Percentiles rank a stretch among this genome's conserved stretches.
Conservation (phyloP, 192 early-diverging fungal genomes). For the Dissophora globulifera region DNA sequence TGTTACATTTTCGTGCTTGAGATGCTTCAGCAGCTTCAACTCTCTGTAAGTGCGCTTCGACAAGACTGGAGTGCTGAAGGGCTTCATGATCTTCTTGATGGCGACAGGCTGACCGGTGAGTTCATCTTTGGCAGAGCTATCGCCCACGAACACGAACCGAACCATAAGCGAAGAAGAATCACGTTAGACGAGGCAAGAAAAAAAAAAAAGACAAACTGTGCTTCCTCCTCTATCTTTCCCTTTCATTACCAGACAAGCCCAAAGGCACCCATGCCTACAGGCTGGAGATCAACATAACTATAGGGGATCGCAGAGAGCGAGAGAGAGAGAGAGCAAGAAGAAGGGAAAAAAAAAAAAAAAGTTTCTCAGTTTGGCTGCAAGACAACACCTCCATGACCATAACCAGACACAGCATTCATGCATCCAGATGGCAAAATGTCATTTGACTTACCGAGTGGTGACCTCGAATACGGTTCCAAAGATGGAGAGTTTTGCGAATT, state of each 20-base stretch:
- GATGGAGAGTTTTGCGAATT: slow-evolving; percentile 73
- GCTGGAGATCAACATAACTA: slow-evolving; percentile 91
- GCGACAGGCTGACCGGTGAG: slow-evolving; percentile 86
- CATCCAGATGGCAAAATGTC: too few relatives aligned
- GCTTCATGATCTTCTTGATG: slow-evolving; percentile 97
- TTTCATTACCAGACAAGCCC: slow-evolving; percentile 99
- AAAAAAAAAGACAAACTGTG: too few relatives aligned
- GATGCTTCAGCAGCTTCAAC: slow-evolving; percentile 91
- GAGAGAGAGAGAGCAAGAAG: too few relatives aligned
- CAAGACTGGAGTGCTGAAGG: slow-evolving; percentile 91
- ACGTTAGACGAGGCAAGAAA: too few relatives aligned
- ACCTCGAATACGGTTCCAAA: slow-evolving; percentile 89
- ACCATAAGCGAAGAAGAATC: too few relatives aligned
- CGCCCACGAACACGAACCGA: too few relatives aligned
- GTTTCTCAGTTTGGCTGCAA: not conserved
- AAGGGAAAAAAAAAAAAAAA: not conserved
- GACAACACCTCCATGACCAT: too few relatives aligned
- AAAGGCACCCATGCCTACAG: slow-evolving; percentile 97
- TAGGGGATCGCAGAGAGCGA: too few relatives aligned
- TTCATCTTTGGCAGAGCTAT: slow-evolving; percentile 90
- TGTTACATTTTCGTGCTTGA: slow-evolving; percentile 96
- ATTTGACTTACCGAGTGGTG: slow-evolving; percentile 53
- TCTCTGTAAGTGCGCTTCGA: slow-evolving; percentile 97
- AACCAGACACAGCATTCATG: too few relatives aligned
- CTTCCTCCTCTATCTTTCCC: too few relatives aligned